Evolutionary conservation across 1,139 yeast genomes (phyloP).

Genomic region (Chernovozyma sophiae-reginae): DNA sequence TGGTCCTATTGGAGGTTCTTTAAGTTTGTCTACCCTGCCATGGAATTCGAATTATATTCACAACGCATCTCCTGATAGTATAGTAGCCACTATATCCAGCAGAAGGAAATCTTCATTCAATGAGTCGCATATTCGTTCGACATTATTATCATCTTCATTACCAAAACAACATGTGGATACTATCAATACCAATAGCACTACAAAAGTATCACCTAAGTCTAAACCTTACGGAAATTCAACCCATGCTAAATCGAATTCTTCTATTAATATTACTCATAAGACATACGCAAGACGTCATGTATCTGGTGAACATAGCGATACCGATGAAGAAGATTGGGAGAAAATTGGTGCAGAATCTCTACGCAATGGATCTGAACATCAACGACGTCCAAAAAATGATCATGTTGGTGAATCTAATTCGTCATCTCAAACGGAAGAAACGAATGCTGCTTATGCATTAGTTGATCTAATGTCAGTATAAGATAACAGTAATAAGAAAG

Average conservation of each 20-base stretch:
- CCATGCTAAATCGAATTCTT: conserved; percentile 10
- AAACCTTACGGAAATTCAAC: conserved; percentile 11
- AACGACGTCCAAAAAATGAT: conserved; percentile 7
- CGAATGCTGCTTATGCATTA: conserved; percentile 58
- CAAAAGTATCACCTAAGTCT: conserved; percentile 6
- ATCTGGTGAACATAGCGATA: conserved; percentile 33
- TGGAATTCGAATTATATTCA: conserved; percentile 16
- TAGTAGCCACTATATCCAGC: conserved; percentile 16
- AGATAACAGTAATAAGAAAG: too few species aligned
- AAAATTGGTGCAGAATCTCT: conserved; percentile 73
- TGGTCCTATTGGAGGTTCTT: conserved; percentile 5
- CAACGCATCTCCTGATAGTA: conserved; percentile 14
- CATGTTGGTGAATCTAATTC: conserved; percentile 10
- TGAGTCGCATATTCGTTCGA: conserved; percentile 41
- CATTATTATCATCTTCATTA: conserved; percentile 28
- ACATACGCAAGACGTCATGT: not conserved
- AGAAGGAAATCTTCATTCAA: conserved; percentile 43
- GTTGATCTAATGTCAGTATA: conserved; percentile 50
- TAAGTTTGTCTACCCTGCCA: conserved; percentile 7
- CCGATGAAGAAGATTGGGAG: conserved; percentile 97
- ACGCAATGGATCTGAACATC: conserved; percentile 26
- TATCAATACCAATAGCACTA: conserved; percentile 4
- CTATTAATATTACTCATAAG: conserved; percentile 2
- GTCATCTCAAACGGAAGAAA: conserved; percentile 28
- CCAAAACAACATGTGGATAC: conserved; percentile 13